phyloP scores from a whole-genome alignment of 805 yeast genomes.

The Nakazawaea ishiwadae region DNA sequence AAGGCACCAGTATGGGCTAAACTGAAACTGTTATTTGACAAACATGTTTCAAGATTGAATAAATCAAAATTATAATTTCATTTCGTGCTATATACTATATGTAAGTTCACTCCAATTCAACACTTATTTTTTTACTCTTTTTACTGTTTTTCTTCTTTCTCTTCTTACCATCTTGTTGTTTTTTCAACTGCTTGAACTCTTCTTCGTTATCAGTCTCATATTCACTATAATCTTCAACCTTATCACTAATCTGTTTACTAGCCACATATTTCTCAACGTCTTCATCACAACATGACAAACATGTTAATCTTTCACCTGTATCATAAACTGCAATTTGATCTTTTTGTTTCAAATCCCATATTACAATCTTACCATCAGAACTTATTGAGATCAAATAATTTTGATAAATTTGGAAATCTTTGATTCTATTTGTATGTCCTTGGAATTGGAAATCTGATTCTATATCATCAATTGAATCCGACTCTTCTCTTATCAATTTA shows the following conservation, averaged over 20 bases:
- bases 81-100: background rate
- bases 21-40: slow-evolving; percentile 79
- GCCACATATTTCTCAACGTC: slow-evolving; percentile 66
- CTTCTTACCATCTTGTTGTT: slow-evolving; percentile 41
- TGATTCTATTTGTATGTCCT: slow-evolving; percentile 85
- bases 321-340: slow-evolving; percentile 90
- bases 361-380: slow-evolving; percentile 89
- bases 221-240: slow-evolving; percentile 42
- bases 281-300: slow-evolving; percentile 75
- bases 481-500: slow-evolving; percentile 22
- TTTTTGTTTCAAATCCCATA: slow-evolving; percentile 68
- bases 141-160: slow-evolving; percentile 29
- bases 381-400: slow-evolving; percentile 71
- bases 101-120: slow-evolving; percentile 45
- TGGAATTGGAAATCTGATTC: slow-evolving; percentile 54
- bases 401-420: slow-evolving; percentile 57
- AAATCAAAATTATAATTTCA: slow-evolving; percentile 34
- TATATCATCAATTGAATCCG: slow-evolving; percentile 22
- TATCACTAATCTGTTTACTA: slow-evolving; percentile 57
- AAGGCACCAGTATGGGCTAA: slow-evolving; percentile 88
- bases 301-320: slow-evolving; percentile 86
- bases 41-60: slow-evolving; percentile 72
- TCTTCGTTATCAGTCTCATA: slow-evolving; percentile 75
- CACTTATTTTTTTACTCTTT: slow-evolving; percentile 33
- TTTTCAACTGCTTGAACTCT: slow-evolving; percentile 22